Conservation (phyloP, 2,329 filamentous ascomycete genomes). For the Hansfordia pulvinata region DNA sequence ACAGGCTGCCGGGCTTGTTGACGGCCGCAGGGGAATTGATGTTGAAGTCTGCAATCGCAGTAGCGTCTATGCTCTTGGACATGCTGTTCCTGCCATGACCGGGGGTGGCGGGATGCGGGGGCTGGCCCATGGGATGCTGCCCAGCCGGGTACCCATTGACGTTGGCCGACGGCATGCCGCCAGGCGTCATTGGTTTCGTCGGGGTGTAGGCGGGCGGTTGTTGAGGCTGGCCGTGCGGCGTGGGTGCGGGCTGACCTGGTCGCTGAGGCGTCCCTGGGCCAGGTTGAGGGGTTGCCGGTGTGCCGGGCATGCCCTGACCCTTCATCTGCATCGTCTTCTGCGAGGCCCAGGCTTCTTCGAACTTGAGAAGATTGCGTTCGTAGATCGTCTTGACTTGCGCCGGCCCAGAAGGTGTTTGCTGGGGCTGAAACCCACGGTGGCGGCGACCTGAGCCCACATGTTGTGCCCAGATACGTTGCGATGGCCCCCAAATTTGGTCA, state of each 20-base stretch:
- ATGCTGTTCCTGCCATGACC: conserved; percentile 36
- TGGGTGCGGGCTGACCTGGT: too few relatives aligned
- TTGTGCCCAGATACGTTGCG: conserved; percentile 57
- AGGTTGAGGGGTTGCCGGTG: conserved; percentile 26
- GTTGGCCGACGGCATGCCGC: conserved; percentile 29
- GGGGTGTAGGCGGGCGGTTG: conserved; percentile 25
- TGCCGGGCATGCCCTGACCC: conserved; percentile 30
- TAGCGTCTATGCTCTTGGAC: conserved; percentile 35
- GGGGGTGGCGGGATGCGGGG: conserved; percentile 25
- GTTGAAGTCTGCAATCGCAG: conserved; percentile 25
- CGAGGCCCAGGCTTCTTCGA: conserved; percentile 55
- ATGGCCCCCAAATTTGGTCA: conserved; percentile 66
- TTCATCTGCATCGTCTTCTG: conserved; percentile 41
- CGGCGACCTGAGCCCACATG: conserved; percentile 61
- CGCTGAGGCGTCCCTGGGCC: too few relatives aligned
- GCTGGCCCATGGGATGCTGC: conserved; percentile 25
- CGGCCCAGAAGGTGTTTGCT: conserved; percentile 52
- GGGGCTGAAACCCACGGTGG: conserved; percentile 45
- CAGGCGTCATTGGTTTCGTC: conserved; percentile 30
- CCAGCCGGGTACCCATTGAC: conserved; percentile 35
- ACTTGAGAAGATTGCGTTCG: conserved; percentile 60
- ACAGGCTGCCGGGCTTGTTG: conserved; percentile 24
- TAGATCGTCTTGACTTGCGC: conserved; percentile 62
- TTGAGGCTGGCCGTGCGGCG: conserved; percentile 20
- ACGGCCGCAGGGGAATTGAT: conserved; percentile 29